Conservation (phyloP, 2,329 filamentous ascomycete species). For the Canariomyces notabilis region DNA sequence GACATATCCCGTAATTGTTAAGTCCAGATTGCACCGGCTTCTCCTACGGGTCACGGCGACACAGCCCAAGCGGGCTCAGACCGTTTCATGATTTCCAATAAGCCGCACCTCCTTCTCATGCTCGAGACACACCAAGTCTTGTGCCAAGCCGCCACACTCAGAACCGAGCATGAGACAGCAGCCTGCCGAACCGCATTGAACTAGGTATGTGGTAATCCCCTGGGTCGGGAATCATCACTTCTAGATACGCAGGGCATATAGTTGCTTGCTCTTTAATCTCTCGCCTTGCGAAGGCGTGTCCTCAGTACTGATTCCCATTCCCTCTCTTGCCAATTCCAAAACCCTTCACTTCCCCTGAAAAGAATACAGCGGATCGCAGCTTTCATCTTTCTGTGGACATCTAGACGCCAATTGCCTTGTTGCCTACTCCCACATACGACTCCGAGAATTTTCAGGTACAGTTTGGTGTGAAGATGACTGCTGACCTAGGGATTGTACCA, state of each 20-base stretch:
- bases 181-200: slow-evolving; percentile 12
- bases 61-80: slow-evolving; percentile 2
- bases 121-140: slow-evolving; percentile 8
- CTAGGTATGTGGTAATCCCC: slow-evolving; percentile 1
- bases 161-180: slow-evolving; percentile 1
- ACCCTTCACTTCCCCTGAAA: slow-evolving; percentile 1
- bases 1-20: no score
- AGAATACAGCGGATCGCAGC: not conserved
- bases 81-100: slow-evolving; percentile 23
- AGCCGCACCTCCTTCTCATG: slow-evolving; percentile 13
- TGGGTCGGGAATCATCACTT: slow-evolving; percentile 9
- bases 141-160: slow-evolving; percentile 13
- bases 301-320: not conserved
- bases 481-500: slow-evolving; percentile 34
- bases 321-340: no score
- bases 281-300: not conserved
- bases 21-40: no score
- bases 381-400: not conserved
- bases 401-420: not conserved
- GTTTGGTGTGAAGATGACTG: slow-evolving; percentile 20
- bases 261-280: slow-evolving; percentile 1
- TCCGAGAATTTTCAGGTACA: not conserved
- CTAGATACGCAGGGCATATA: slow-evolving; percentile 18
- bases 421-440: not conserved
- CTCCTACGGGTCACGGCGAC: no score